A percentile compares a stretch with the other conserved stretches of the same genome.
Evolutionary conservation across 768 basidiomycete species (phyloP).

Genomic region (Auricularia sp.): DNA sequence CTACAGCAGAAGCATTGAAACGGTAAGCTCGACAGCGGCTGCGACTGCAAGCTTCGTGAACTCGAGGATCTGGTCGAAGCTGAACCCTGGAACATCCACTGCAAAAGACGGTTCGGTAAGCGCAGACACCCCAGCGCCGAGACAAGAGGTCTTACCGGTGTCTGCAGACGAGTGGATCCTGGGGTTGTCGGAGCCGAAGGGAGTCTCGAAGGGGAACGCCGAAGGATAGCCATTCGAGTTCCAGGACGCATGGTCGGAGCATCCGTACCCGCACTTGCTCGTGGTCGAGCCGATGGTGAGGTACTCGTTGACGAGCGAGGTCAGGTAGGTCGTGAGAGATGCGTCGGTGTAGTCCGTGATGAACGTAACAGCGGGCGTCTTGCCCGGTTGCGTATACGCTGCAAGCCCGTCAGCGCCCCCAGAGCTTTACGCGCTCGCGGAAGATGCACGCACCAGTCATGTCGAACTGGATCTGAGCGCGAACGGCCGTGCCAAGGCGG

Average conservation of each 20-base stretch:
- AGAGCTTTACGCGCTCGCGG: constrained; percentile 20
- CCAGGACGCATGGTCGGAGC: constrained; percentile 22
- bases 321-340: constrained; percentile 22
- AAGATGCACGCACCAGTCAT: constrained; percentile 21
- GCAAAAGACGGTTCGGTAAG: constrained; percentile 11
- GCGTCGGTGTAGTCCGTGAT: constrained; percentile 1
- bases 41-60: constrained; percentile 52
- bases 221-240: constrained; percentile 14
- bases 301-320: constrained; percentile 13
- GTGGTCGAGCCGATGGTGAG: not conserved
- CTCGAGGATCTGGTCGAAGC: constrained; percentile 39
- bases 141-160: not conserved
- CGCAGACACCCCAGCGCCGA: too few species aligned
- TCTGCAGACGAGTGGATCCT: constrained; percentile 20
- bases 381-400: constrained; percentile 34
- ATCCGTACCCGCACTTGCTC: constrained; percentile 23
- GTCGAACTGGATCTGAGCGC: constrained; percentile 19
- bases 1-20: constrained; percentile 6
- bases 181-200: constrained; percentile 35
- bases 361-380: constrained; percentile 11
- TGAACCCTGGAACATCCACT: constrained; percentile 24
- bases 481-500: constrained; percentile 20
- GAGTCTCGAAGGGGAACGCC: constrained; percentile 28
- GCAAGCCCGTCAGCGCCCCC: not conserved
- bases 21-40: constrained; percentile 42